Percentiles rank a stretch among this genome's conserved stretches.
Evolutionary conservation across 2,329 filamentous ascomycete species (phyloP).

Genomic region (Trichoderma sp.): DNA sequence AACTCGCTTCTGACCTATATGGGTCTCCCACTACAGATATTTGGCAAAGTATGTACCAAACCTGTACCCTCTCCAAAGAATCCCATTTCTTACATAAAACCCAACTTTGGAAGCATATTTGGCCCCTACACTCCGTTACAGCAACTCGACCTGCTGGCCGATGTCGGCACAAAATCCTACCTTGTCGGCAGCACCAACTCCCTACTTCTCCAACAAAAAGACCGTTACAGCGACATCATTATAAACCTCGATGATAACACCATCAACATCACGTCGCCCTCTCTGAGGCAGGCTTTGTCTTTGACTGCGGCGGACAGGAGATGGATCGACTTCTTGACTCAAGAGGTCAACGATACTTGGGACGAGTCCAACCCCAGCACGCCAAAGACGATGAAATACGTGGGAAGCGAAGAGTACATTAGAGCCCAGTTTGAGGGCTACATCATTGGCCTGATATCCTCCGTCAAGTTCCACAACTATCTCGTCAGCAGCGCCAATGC

Average conservation of each 20-base stretch:
- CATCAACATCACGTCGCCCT: constrained; percentile 79
- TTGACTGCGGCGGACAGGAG: constrained; percentile 85
- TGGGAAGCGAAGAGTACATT: constrained; percentile 96
- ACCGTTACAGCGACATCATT: constrained; percentile 93
- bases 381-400: constrained; percentile 93
- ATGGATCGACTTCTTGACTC: constrained; percentile 95
- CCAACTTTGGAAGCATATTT: constrained; percentile 72
- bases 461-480: constrained; percentile 85
- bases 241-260: constrained; percentile 92
- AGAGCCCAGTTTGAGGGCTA: constrained; percentile 97
- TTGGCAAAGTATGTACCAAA: constrained; percentile 68
- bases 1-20: constrained; percentile 89
- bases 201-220: constrained; percentile 86
- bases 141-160: constrained; percentile 89
- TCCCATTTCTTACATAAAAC: neutral
- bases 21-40: constrained; percentile 92
- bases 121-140: constrained; percentile 96
- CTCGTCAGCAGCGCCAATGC: constrained; percentile 62
- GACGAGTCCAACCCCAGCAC: constrained; percentile 85
- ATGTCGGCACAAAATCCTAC: constrained; percentile 94
- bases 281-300: constrained; percentile 71
- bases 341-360: constrained; percentile 95
- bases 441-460: constrained; percentile 81
- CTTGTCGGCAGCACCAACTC: constrained; percentile 97
- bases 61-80: neutral